Base-by-base conservation (phyloP, 139 green algal species). In the Zygnema cylindricum region DNA sequence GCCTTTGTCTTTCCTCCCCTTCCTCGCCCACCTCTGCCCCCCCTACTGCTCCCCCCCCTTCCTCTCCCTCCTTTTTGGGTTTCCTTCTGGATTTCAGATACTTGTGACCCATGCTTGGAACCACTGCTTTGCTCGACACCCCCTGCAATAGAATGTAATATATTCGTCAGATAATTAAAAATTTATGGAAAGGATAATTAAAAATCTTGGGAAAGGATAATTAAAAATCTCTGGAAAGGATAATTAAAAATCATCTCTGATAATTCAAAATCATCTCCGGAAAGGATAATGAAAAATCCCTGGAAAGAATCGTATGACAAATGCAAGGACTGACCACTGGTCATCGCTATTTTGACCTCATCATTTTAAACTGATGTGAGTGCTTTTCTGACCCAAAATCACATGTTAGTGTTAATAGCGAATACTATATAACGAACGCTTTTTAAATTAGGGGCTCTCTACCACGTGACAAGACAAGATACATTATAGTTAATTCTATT, bases 1-100 rank as follows among this genome's bases (percentile, higher is more conserved):
- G n/a, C n/a, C 41, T 79, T 79, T 79, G 39, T 79, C 71, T 79
- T 79, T 11, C 39, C 41, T 3, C 71, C 71, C 11, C 71, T 79
- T 16, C 71, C 71, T 79, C 11, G 38, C 38, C 71, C 7, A 49
- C 71, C 71, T 79, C 71, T 49, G 16, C 71, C 71, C 3, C 71
- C 41, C 11, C 71, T 16, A 7, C 71, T 16, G 3, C 71, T 79
- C 3, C 38, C 41, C 16, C 71, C 38, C 7, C 38, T 16, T 16
- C 71, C 71, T 11, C 71, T 79, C 71, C 71, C 7, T 79, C 71
- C 71, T 16, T 16, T 16, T 79, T 16, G n/a, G n/a, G n/a, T 49
- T 25, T 16, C 71, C 41, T 16, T 79, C 16, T 79, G 49, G 49
- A 16, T 63, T 25, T 7, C 16, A 7, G 49, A 7, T 7, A 16